Evolutionary conservation across 139 green algal genomes (phyloP), one percentile per base, ranked within the genome.

Genomic region (Tetradesmus obliquus): DNA sequence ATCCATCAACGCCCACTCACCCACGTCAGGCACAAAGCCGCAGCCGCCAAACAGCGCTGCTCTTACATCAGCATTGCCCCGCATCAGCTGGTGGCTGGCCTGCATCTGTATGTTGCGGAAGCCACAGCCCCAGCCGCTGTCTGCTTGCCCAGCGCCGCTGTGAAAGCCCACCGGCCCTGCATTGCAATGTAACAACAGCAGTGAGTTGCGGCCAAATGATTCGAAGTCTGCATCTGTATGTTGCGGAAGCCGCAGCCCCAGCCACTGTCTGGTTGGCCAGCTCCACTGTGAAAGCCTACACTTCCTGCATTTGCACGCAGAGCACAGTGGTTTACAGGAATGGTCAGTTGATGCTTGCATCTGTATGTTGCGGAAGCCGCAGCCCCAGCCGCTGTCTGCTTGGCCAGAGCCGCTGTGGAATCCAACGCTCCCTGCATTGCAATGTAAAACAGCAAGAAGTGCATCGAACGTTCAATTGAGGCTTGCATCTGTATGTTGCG

Each of bases 171-270:
- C 90, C 51, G 93, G 88, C 58, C 93, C 91, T 94, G 92, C 60
- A 84, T 5, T 8, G 12, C 6, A 15, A 57, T 5, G 5, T 12
- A 55, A 22, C 19, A 79, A 54, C 22, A 24, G 58, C 5, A 55
- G 84, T 72, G 32, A n/a, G 13, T 15, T 5, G 7, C 54, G 32
- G 32, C 32, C 32, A 45, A 45, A 45, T 45, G 32, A 45, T 45
- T 45, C 32, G 32, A 45, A 45, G 32, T 45, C 62, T 91, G 83
- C 94, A 95, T 97, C 92, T 97, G 96, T 15, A 97, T 95, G 92
- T 98, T 98, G 66, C 96, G 94, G 91, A 94, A 98, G 32, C 97
- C 97, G 90, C 96, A 98, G 72, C 95, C 95, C 94, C 95, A 98
- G 32, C 95, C 96, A 5, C 84, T 88, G 92, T 97, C 95, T 9